Base-by-base conservation (phyloP, 148 eudicot genomes). In the Rhododendron griersonianum region DNA sequence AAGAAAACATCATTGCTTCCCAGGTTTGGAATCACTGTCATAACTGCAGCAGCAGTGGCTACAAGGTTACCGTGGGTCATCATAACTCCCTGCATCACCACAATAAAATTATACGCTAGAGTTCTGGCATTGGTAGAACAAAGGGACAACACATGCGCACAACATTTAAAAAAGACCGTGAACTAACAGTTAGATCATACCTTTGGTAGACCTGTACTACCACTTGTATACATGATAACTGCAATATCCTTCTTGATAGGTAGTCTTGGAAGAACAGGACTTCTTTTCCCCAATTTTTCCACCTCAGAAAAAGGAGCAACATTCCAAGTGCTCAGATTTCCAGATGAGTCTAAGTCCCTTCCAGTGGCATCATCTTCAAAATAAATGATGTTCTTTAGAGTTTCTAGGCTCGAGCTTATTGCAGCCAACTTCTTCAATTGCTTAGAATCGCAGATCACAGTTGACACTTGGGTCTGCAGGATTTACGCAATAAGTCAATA, bases 151-250 rank as follows among this genome's bases (percentile, higher is more conserved):
- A 74, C 18, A 53, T 35, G 35, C 71, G 18, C 28, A 55, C 28
- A 41, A 18, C 53, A 67, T 85, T 5, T 30, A 50, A 37, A 51
- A 37, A 55, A 57, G 71, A 77, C 81, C 8, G 8, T 69, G 37
- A 81, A 50, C 15, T 57, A 37, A 41, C 35, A 55, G 50, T 23
- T 19, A 13, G 50, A 45, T 61, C 82, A 81, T 25, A 86, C 88
- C 99, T 96, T 96, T n/a, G 99, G 99, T 83, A 95, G 86, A 86
- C 96, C 99, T 9, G 99, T 95, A 89, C 99, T 96, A 84, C 99
- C 98, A 93, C 99, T 96, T 45, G 98, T 96, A 89, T 96, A 96
- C 99, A 96, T 96, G 81, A 96, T 83, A 84, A 96, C 98, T 63
- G 99, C 99, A 90, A 96, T 87, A 87, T 96, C 98, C 67, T 87